Base-by-base conservation (phyloP, 2,329 filamentous ascomycete species). In the Pyricularia grisea region DNA sequence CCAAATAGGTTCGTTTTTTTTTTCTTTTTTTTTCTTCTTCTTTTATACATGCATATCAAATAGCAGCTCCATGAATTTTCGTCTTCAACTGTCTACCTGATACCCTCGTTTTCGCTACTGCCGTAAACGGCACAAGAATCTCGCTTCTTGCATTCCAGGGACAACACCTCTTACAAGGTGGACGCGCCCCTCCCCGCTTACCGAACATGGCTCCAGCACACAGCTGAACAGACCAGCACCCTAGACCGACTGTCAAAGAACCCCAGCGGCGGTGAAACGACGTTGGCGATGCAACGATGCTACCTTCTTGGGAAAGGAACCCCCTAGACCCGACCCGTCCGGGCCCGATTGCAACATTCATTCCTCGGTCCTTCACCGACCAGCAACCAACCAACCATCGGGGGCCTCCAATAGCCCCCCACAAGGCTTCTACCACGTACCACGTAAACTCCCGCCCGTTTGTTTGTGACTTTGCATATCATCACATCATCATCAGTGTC, bases 261-360 rank as follows among this genome's bases (percentile, higher is more conserved):
- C 42, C 42, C 42, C 11, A 86, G 81, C 69, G 87, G 88, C 69
- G 90, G 90, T 20, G 84, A 86, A 72, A 81, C 97, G 55, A 87
- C 88, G 5, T 88, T 90, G 0, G 82, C 94, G 66, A 91, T 93
- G 10, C 88, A 89, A 61, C 58, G 25, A 61, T 23, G 25, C 58
- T 61, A 25, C 58, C n/a, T 9, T 61, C 10, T 61, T 25, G 10
- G n/a, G 6, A 17, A 25, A 25, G 12, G 10, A 61, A 61, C 58
- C 58, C 58, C 58, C 25, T 61, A 10, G n/a, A n/a, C n/a, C n/a
- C n/a, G n/a, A 23, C 25, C 50, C 9, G 20, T n/a, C 50, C 25
- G 4, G 9, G 11, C 9, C 58, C n/a, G 25, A 12, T 27, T 61
- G 58, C 58, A 61, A 61, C n/a, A n/a, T n/a, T n/a, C 58, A 14